Evolutionary conservation across 768 basidiomycete species (phyloP).

Genomic region (Coprinellus aureogranulatus): DNA sequence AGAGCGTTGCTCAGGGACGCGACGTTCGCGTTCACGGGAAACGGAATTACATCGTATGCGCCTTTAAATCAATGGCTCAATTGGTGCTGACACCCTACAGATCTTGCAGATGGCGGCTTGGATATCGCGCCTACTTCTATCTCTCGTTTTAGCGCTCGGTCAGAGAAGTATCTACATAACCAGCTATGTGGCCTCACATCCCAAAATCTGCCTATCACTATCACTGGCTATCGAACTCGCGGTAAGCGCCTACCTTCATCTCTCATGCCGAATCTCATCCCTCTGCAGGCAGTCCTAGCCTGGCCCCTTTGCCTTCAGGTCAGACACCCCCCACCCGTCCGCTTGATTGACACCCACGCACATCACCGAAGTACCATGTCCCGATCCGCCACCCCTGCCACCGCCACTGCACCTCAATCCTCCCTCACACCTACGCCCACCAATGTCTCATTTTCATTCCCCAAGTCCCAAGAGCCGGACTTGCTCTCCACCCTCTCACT

Average conservation of each 20-base stretch:
- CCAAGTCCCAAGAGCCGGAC: constrained; percentile 45
- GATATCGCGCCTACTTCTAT: constrained; percentile 49
- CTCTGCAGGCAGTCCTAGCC: constrained; percentile 44
- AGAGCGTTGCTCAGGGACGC: constrained; percentile 67
- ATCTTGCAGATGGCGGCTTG: constrained; percentile 58
- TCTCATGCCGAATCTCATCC: constrained; percentile 1
- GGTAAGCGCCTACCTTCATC: constrained; percentile 39
- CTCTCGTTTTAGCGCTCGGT: constrained; percentile 38
- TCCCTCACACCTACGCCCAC: constrained; percentile 14
- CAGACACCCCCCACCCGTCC: constrained; percentile 68
- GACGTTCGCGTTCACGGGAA: constrained; percentile 68
- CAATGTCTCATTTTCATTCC: constrained; percentile 19
- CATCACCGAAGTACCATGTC: constrained; percentile 36
- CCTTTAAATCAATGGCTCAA: background rate
- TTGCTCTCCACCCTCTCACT: constrained; percentile 61
- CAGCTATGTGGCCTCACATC: constrained; percentile 30
- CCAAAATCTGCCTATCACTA: constrained; percentile 46
- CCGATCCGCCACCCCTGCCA: constrained; percentile 44
- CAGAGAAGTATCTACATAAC: constrained; percentile 38
- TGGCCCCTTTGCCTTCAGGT: constrained; percentile 59
- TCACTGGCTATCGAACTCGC: constrained; percentile 51
- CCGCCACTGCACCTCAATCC: constrained; percentile 20
- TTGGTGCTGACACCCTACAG: constrained; percentile 33
- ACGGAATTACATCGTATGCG: constrained; percentile 57
- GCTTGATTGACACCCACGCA: constrained; percentile 59